Evolutionary conservation across 192 early-diverging fungal genomes (phyloP), one percentile per base, ranked within the genome.

Genomic region (Gamsiella multidivaricata): DNA sequence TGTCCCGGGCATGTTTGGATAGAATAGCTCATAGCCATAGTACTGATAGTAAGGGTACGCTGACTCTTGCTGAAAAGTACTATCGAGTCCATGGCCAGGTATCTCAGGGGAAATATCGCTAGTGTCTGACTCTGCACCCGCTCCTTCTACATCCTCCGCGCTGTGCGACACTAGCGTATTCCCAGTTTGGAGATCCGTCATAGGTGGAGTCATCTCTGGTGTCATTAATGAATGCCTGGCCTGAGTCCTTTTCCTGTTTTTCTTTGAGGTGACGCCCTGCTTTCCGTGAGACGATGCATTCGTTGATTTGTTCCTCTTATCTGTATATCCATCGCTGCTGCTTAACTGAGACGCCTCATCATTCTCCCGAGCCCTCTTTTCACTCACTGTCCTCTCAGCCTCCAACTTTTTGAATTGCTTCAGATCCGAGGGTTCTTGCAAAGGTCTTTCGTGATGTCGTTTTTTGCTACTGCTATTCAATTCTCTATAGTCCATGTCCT

Each of bases 381-480:
- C 51, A 2, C 52, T 41, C 37, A 14, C 7, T 14, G 32, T 43
- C 2, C 65, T 45, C 25, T 59, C 61, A 3, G 65, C 47, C 33
- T 69, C 66, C 26, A 78, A 29, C 17, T 57, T 56, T 37, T 69
- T 36, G 37, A 64, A 78, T 33, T 58, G 64, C 14, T 78, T 60
- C 8, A 64, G 26, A 26, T 78, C 74, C 28, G 37, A 54, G 6
- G 53, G 15, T 47, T n/a, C 41, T 36, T 78, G 65, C 39, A 78
- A 52, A 5, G 74, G 74, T 31, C 61, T n/a, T 20, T 58, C 61
- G 37, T 69, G 66, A 18, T 78, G 74, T 25, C 66, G 61, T 17
- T 57, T 69, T 18, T 69, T 62, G 47, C 52, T 78, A 15, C 49
- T 36, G 3, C 29, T 26, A n/a, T 12, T 59, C 11, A 78, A 25